Percentiles rank a stretch among this genome's conserved stretches.
Conservation (phyloP, 345 rosid species). For the Hibiscus mutabilis region DNA sequence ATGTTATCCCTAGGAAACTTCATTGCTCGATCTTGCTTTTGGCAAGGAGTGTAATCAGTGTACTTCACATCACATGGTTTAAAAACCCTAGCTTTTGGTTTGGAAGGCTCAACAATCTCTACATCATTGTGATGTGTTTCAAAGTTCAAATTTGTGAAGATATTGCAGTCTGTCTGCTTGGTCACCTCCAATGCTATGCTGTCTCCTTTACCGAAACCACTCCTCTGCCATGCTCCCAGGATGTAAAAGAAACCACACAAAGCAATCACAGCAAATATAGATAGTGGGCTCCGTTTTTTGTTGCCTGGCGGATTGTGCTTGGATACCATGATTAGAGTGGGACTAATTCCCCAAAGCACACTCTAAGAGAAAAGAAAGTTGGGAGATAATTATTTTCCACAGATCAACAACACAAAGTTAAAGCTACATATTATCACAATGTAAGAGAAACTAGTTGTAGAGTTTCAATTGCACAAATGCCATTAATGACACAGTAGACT, state of each 20-base stretch:
- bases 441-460: not conserved
- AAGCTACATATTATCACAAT: not conserved
- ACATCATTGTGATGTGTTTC: conserved; percentile 69
- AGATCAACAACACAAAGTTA: not conserved
- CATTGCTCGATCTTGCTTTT: conserved; percentile 94
- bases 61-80: conserved; percentile 68
- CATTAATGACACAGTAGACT: not conserved
- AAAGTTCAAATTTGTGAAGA: conserved; percentile 54
- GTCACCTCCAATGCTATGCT: conserved; percentile 58
- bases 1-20: conserved; percentile 83
- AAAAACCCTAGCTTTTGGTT: conserved; percentile 46
- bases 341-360: conserved; percentile 21
- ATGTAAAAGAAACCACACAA: conserved; percentile 85
- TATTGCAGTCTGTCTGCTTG: conserved; percentile 57
- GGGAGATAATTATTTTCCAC: not conserved
- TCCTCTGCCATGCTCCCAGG: conserved; percentile 91
- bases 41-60: conserved; percentile 91
- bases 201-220: conserved; percentile 91
- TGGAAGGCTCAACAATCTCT: conserved; percentile 38
- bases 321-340: conserved; percentile 40
- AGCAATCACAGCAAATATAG: conserved; percentile 61
- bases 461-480: not conserved
- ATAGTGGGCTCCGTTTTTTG: conserved; percentile 53
- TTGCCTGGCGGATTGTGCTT: conserved; percentile 42
- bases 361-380: conserved; percentile 3